These are phyloP conservation scores for Lecanoromycetidae sp. DNA, from an alignment of 2,329 filamentous ascomycete species.

Conservation along the genomic window DNA sequence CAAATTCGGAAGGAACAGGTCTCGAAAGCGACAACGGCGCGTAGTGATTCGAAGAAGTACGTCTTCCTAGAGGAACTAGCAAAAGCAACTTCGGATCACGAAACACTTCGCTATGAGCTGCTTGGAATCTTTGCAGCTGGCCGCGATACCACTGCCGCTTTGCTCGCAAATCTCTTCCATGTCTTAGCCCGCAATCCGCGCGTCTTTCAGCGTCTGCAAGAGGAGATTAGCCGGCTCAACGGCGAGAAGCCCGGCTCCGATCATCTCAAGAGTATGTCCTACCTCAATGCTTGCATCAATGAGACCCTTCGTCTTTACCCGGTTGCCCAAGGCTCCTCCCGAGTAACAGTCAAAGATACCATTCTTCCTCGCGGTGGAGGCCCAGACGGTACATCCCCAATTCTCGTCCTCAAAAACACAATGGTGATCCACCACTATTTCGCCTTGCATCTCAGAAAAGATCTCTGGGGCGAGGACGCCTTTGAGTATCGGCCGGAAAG, in stretches of 20 bases:
- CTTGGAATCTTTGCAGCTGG: slow-evolving; percentile 29
- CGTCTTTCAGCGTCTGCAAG: slow-evolving; percentile 19
- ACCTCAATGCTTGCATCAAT: slow-evolving; percentile 9
- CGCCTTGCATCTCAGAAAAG: slow-evolving; percentile 29
- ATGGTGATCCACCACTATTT: slow-evolving; percentile 22
- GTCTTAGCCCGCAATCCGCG: slow-evolving; percentile 23
- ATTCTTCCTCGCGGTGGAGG: slow-evolving; percentile 25
- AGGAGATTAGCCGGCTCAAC: slow-evolving; percentile 21
- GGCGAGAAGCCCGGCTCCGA: slow-evolving; percentile 25
- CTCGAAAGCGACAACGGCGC: too few relatives aligned
- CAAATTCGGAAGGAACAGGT: too few relatives aligned
- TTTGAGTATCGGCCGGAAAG: slow-evolving; percentile 28
- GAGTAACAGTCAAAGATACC: slow-evolving; percentile 18
- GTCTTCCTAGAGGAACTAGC: slow-evolving; percentile 46
- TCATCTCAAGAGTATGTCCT: slow-evolving; percentile 33
- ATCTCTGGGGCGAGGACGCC: slow-evolving; percentile 39
- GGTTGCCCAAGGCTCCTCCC: slow-evolving; percentile 21
- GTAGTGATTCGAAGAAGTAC: too few relatives aligned
- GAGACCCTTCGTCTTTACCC: slow-evolving; percentile 20
- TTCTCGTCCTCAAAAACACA: slow-evolving; percentile 23
- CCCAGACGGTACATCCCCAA: slow-evolving; percentile 19
- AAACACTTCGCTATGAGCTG: slow-evolving; percentile 21
- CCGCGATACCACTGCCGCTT: slow-evolving; percentile 28
- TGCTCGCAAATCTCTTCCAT: slow-evolving; percentile 26
- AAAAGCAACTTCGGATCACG: slow-evolving; percentile 19